These are phyloP conservation scores for Penicillium sp. DNA, from an alignment of 2,329 filamentous ascomycete species.

Conservation along the genomic window DNA sequence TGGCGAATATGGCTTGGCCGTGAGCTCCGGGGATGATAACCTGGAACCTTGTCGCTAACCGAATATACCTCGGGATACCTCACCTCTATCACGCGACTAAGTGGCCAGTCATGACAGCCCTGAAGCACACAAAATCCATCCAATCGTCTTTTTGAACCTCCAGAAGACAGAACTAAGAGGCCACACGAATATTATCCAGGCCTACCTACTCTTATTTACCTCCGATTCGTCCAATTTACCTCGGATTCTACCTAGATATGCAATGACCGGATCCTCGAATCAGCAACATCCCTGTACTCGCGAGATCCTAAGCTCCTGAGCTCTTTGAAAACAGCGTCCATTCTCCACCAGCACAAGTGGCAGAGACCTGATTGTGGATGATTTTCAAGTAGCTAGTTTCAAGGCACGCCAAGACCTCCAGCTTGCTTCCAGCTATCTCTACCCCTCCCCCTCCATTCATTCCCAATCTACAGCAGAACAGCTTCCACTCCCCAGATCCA, in stretches of 20 bases:
- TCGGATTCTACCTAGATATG: too few species aligned
- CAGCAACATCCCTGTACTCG: background rate
- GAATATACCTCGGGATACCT: background rate
- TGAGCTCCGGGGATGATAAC: too few species aligned
- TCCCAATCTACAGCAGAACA: background rate
- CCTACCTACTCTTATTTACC: too few species aligned
- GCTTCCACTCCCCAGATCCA: background rate
- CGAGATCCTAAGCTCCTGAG: background rate
- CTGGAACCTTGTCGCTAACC: too few species aligned
- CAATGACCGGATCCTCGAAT: background rate
- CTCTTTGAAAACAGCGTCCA: background rate
- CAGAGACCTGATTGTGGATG: background rate
- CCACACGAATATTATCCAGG: too few species aligned
- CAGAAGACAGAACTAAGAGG: too few species aligned
- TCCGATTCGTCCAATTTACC: too few species aligned
- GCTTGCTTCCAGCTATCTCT: conserved; percentile 8
- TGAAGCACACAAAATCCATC: too few species aligned
- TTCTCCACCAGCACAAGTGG: background rate
- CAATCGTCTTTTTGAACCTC: too few species aligned
- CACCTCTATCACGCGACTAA: too few species aligned
- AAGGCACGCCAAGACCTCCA: conserved; percentile 13
- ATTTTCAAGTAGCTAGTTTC: background rate
- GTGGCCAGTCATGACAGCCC: too few species aligned
- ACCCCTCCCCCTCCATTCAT: conserved; percentile 6
- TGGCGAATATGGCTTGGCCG: too few species aligned